phyloP scores from a whole-genome alignment of 225 moss, liverwort and hornwort genomes.

The Anthoceros angustus region DNA sequence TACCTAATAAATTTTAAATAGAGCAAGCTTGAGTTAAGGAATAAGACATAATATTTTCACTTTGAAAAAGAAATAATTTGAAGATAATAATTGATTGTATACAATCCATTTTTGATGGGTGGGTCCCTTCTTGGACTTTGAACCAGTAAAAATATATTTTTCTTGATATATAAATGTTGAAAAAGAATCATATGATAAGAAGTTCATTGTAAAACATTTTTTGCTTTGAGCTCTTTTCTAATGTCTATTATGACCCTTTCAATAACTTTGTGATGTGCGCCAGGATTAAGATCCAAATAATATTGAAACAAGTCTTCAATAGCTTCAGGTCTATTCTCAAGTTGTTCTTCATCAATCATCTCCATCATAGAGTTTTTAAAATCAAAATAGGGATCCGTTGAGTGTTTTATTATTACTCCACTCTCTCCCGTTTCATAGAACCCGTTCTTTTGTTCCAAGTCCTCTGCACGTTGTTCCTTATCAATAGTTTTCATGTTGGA shows the following conservation, averaged over 20 bases:
- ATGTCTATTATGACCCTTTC: conserved; percentile 30
- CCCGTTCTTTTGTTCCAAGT: not conserved
- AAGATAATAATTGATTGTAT: too few species aligned
- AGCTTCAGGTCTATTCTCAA: conserved; percentile 16
- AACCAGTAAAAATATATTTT: too few species aligned
- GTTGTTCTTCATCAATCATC: not conserved
- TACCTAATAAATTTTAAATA: too few species aligned
- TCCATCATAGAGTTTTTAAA: not conserved
- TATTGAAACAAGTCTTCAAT: conserved; percentile 39
- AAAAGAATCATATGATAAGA: too few species aligned
- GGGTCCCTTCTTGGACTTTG: too few species aligned
- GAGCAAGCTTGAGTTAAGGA: too few species aligned
- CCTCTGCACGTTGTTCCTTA: not conserved
- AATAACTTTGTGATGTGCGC: conserved; percentile 36
- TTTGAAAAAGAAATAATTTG: too few species aligned
- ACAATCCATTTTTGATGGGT: too few species aligned
- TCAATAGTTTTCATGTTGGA: not conserved
- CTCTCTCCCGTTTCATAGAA: not conserved
- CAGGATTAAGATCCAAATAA: conserved; percentile 40
- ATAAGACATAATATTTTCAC: too few species aligned
- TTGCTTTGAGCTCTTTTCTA: not conserved
- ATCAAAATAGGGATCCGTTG: not conserved
- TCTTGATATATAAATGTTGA: too few species aligned
- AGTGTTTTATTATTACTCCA: conserved; percentile 1
- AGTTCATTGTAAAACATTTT: not conserved